phyloP scores from a whole-genome alignment of 2,329 filamentous ascomycete genomes.

The Phaeosphaeriaceae sp. region DNA sequence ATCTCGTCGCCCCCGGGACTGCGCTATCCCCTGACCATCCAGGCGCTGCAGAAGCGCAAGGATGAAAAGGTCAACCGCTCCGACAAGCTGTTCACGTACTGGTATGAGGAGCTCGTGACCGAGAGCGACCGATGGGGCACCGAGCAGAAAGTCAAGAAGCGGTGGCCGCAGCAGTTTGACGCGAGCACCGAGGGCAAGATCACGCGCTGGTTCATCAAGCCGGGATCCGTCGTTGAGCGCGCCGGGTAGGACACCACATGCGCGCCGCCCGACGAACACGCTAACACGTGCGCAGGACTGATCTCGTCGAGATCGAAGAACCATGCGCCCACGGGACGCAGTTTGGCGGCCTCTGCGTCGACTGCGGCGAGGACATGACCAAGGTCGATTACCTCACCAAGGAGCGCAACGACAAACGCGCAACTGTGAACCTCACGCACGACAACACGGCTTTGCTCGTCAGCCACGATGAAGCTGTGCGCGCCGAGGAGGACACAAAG shows the following conservation, averaged over 20 bases:
- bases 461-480: slow-evolving; percentile 79
- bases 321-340: slow-evolving; percentile 90
- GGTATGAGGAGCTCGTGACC: slow-evolving; percentile 76
- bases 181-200: slow-evolving; percentile 83
- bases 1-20: slow-evolving; percentile 62
- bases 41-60: slow-evolving; percentile 72
- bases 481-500: slow-evolving; percentile 86
- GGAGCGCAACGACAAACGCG: slow-evolving; percentile 78
- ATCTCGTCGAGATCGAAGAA: slow-evolving; percentile 82
- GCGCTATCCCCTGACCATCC: slow-evolving; percentile 90
- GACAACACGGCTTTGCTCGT: slow-evolving; percentile 88
- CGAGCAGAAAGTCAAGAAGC: slow-evolving; percentile 70
- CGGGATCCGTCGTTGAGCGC: slow-evolving; percentile 68
- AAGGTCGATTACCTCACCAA: slow-evolving; percentile 84
- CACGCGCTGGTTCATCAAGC: slow-evolving; percentile 74
- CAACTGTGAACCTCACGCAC: slow-evolving; percentile 93
- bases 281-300: slow-evolving; percentile 50
- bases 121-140: slow-evolving; percentile 76
- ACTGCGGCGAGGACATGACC: slow-evolving; percentile 97
- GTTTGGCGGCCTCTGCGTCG: slow-evolving; percentile 86
- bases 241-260: slow-evolving; percentile 44
- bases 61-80: slow-evolving; percentile 79
- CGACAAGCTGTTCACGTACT: slow-evolving; percentile 84
- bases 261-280: background rate
- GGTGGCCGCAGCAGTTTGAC: slow-evolving; percentile 80